Evolutionary conservation across 495 filamentous ascomycete genomes (phyloP).

Genomic region (Collariella sp.): DNA sequence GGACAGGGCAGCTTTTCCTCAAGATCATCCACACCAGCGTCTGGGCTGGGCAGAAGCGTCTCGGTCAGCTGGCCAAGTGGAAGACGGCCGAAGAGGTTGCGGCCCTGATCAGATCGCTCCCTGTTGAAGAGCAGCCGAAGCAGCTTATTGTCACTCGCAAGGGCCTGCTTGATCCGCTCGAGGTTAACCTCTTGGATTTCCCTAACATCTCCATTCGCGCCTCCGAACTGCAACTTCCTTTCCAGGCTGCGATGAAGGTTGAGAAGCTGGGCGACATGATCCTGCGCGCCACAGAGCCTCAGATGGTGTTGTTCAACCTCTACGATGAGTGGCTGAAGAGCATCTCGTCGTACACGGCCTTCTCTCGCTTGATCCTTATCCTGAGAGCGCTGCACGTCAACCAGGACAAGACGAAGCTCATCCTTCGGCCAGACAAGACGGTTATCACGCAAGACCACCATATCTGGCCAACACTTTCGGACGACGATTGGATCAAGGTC

Average conservation of each 20-base stretch:
- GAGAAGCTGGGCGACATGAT: slow-evolving; percentile 99
- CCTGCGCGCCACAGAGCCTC: slow-evolving; percentile 89
- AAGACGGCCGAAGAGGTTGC: slow-evolving; percentile 99
- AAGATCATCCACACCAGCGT: slow-evolving; percentile 99
- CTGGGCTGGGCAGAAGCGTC: slow-evolving; percentile 98
- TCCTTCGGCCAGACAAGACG: slow-evolving; percentile 94
- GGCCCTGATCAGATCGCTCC: slow-evolving; percentile 90
- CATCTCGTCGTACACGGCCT: slow-evolving; percentile 97
- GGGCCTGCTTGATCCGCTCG: slow-evolving; percentile 92
- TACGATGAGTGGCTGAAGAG: slow-evolving; percentile 99
- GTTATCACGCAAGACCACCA: slow-evolving; percentile 98
- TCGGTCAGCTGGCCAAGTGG: slow-evolving; percentile 98
- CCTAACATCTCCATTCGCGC: slow-evolving; percentile 99
- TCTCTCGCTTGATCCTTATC: slow-evolving; percentile 92
- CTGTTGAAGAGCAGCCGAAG: slow-evolving; percentile 97
- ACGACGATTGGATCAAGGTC: slow-evolving; percentile 99
- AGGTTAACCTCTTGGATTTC: slow-evolving; percentile 96
- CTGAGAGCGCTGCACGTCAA: slow-evolving; percentile 95
- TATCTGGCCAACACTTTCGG: slow-evolving; percentile 91
- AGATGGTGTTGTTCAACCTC: slow-evolving; percentile 99
- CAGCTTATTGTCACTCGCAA: slow-evolving; percentile 98
- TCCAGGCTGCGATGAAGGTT: slow-evolving; percentile 99
- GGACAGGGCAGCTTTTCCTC: slow-evolving; percentile 93
- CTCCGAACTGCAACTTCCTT: slow-evolving; percentile 93
- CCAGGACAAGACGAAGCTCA: slow-evolving; percentile 94